phyloP scores from a whole-genome alignment of 2,329 filamentous ascomycete genomes.

The Pestalotiopsis sp. region DNA sequence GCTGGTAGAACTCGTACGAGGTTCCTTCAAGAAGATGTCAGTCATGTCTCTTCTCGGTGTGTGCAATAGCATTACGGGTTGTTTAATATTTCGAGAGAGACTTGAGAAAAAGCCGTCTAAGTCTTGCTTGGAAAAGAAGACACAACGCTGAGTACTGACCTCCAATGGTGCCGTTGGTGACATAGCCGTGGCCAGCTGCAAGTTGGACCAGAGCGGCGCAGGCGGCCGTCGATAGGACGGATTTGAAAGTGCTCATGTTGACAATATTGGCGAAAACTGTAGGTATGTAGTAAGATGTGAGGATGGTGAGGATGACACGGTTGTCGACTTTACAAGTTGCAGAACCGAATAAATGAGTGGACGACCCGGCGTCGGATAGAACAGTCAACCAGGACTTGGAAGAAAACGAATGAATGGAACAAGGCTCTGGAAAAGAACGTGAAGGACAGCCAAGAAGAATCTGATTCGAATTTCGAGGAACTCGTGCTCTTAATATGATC shows the following conservation, averaged over 20 bases:
- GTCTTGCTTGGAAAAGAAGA: no score
- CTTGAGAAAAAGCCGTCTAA: no score
- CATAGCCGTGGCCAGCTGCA: slow-evolving; percentile 47
- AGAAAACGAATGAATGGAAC: background rate
- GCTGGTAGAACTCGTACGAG: slow-evolving; percentile 40
- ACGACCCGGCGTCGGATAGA: slow-evolving; percentile 7
- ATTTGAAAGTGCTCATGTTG: slow-evolving; percentile 29
- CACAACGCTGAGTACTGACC: slow-evolving; percentile 29
- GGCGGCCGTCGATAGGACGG: slow-evolving; percentile 17
- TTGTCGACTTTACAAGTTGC: background rate
- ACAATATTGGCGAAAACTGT: background rate
- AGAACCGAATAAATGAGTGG: slow-evolving; percentile 5
- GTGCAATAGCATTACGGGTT: no score
- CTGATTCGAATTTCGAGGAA: background rate
- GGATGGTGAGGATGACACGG: background rate
- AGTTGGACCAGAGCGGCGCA: slow-evolving; percentile 34
- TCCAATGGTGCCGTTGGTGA: slow-evolving; percentile 46
- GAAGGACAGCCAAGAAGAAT: background rate
- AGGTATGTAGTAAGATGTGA: background rate
- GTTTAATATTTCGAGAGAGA: no score
- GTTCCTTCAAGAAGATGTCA: slow-evolving; percentile 33
- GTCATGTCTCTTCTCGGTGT: background rate
- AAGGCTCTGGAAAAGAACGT: background rate
- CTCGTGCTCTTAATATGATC: background rate
- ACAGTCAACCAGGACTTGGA: slow-evolving; percentile 10